phyloP scores from a whole-genome alignment of 257 asterid species.

The Ilex aquifolium region DNA sequence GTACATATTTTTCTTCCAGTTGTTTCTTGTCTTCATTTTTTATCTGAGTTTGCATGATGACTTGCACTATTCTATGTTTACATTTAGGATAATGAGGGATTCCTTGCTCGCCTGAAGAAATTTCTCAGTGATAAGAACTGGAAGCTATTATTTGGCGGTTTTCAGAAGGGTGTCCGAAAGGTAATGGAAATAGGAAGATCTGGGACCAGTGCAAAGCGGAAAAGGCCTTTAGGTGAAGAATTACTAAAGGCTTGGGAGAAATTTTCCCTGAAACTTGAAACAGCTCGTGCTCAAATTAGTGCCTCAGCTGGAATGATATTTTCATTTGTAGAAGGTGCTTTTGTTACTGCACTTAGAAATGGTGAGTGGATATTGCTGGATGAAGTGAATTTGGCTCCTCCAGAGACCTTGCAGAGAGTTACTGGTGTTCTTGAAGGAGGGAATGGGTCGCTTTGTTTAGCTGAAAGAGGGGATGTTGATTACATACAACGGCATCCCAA shows the following conservation, averaged over 20 bases:
- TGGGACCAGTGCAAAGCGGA: slow-evolving; percentile 61
- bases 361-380: slow-evolving; percentile 98
- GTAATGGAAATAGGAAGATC: slow-evolving; percentile 41
- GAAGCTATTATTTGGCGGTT: slow-evolving; percentile 58
- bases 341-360: slow-evolving; percentile 65
- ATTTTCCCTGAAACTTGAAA: slow-evolving; percentile 57
- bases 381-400: slow-evolving; percentile 98
- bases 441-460: slow-evolving; percentile 79
- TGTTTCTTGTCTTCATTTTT: slow-evolving; percentile 1
- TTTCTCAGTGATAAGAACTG: slow-evolving; percentile 51
- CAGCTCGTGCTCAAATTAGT: slow-evolving; percentile 56
- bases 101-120: slow-evolving; percentile 36
- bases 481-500: slow-evolving; percentile 54
- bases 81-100: slow-evolving; percentile 52
- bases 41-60: background rate
- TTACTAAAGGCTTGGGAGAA: slow-evolving; percentile 51
- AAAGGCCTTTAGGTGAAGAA: slow-evolving; percentile 56
- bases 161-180: slow-evolving; percentile 44
- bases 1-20: background rate
- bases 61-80: slow-evolving; percentile 10
- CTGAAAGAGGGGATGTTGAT: slow-evolving; percentile 90
- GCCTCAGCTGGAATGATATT: slow-evolving; percentile 81
- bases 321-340: slow-evolving; percentile 97
- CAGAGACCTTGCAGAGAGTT: slow-evolving; percentile 90
- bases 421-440: slow-evolving; percentile 86